phyloP scores from a whole-genome alignment of 129 eudicot species.

The Chrysanthemum makinoi region DNA sequence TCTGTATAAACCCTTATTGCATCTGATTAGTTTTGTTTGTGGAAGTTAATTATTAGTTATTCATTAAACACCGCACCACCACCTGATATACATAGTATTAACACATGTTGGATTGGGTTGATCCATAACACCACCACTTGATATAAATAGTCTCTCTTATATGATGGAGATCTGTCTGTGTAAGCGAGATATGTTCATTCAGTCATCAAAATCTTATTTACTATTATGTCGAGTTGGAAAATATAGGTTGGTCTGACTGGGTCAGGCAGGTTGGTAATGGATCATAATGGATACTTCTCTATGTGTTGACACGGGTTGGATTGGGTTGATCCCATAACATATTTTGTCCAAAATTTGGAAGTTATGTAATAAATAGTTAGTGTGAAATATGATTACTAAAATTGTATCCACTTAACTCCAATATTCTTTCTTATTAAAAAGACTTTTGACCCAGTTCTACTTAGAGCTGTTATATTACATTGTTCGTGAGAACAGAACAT shows the following conservation, averaged over 20 bases:
- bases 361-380: neutral
- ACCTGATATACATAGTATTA: too few relatives aligned
- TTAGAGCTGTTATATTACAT: neutral
- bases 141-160: constrained; percentile 86
- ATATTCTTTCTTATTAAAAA: neutral
- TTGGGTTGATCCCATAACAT: neutral
- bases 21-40: too few relatives aligned
- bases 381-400: neutral
- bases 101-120: constrained; percentile 35
- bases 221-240: neutral
- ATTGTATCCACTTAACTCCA: neutral
- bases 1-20: too few relatives aligned
- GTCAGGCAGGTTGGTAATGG: neutral
- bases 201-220: neutral
- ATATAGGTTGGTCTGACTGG: neutral
- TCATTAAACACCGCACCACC: too few relatives aligned
- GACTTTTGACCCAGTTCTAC: neutral
- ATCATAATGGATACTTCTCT: neutral
- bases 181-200: constrained; percentile 38
- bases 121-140: constrained; percentile 89
- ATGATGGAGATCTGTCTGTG: constrained; percentile 96
- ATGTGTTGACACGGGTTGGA: neutral
- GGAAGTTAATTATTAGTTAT: too few relatives aligned
- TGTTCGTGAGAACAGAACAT: neutral
- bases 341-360: neutral